phyloP scores from a whole-genome alignment of 345 rosid genomes.

The Erysimum cheiranthoides region DNA sequence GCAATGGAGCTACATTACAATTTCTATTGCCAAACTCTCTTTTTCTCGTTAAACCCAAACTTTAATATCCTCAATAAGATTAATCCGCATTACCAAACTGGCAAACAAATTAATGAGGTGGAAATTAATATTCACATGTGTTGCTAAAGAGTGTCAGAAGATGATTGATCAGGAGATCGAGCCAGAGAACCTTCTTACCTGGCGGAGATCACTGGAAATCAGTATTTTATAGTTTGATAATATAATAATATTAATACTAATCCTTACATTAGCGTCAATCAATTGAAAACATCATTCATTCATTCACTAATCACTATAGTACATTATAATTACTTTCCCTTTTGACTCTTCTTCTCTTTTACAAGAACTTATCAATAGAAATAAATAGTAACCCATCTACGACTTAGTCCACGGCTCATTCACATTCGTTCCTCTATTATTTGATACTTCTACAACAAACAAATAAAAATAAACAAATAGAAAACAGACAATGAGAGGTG shows the following conservation, averaged over 20 bases:
- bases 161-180: conserved; percentile 19
- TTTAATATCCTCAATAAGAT: neutral
- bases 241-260: neutral
- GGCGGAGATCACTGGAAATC: conserved; percentile 18
- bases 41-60: conserved; percentile 8
- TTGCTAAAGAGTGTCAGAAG: conserved; percentile 31
- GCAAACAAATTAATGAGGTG: conserved; percentile 30
- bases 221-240: conserved; percentile 13
- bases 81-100: neutral
- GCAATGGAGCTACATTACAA: conserved; percentile 19
- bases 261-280: conserved; percentile 18
- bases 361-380: conserved; percentile 23
- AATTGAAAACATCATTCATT: conserved; percentile 4
- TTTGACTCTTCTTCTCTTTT: neutral
- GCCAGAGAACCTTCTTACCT: conserved; percentile 8
- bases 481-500: neutral
- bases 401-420: conserved; percentile 39
- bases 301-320: neutral
- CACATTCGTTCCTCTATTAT: conserved; percentile 17
- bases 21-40: conserved; percentile 7
- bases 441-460: neutral
- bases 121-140: conserved; percentile 32
- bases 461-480: neutral
- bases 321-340: neutral
- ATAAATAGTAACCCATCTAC: conserved; percentile 8